phyloP scores from a whole-genome alignment of 805 yeast species.

The Wickerhamiella alocasiicola region DNA sequence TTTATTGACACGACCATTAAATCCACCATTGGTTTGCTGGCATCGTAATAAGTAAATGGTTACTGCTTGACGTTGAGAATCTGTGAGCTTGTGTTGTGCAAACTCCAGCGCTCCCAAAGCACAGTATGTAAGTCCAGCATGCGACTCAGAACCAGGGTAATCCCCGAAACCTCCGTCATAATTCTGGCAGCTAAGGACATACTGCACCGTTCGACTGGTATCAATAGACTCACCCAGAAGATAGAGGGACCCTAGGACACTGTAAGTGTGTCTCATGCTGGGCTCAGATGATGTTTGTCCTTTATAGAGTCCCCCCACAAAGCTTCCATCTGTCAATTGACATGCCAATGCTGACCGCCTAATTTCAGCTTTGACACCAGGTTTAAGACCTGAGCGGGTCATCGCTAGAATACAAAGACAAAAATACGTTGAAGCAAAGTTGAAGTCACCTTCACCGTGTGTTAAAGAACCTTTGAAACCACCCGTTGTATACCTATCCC shows the following conservation, averaged over 20 bases:
- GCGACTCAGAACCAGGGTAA: conserved; percentile 45
- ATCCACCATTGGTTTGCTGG: conserved; percentile 43
- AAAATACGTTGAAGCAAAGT: conserved; percentile 64
- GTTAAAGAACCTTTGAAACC: conserved; percentile 51
- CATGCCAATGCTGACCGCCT: conserved; percentile 45
- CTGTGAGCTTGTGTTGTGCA: background rate
- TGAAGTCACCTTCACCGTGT: conserved; percentile 43
- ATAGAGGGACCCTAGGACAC: conserved; percentile 34
- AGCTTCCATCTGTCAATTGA: conserved; percentile 50
- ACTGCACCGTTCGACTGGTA: conserved; percentile 30
- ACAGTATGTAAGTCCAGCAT: conserved; percentile 80
- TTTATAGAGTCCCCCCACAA: conserved; percentile 32
- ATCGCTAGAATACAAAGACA: conserved; percentile 47
- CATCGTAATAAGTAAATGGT: conserved; percentile 13
- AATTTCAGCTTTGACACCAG: conserved; percentile 34
- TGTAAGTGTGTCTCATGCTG: conserved; percentile 62
- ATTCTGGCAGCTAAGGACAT: conserved; percentile 29
- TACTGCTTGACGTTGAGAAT: background rate
- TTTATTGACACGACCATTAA: conserved; percentile 80
- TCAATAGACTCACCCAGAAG: background rate
- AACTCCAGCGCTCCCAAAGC: conserved; percentile 48
- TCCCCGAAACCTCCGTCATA: conserved; percentile 67
- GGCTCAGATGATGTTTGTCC: conserved; percentile 40
- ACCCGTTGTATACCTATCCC: conserved; percentile 19
- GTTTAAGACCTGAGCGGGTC: conserved; percentile 29